Conservation (phyloP, 345 rosid genomes). For the Fremontodendron californicum region DNA sequence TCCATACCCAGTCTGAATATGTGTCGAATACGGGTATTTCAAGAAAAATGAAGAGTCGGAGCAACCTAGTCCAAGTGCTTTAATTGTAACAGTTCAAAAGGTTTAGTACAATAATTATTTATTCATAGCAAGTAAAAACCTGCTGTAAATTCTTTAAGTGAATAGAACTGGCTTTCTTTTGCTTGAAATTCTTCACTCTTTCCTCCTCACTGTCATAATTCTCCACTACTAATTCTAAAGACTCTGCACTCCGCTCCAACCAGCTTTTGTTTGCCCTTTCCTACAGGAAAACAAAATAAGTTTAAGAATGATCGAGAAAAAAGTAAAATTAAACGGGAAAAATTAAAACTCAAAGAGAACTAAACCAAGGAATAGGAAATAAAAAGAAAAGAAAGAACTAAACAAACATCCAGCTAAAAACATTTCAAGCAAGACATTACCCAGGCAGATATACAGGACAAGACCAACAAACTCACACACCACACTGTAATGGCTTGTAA, state of each 20-base stretch:
- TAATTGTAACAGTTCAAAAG: not conserved
- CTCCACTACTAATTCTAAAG: slow-evolving; percentile 64
- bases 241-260: slow-evolving; percentile 80
- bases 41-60: no score
- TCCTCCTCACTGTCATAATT: slow-evolving; percentile 86
- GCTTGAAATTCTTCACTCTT: slow-evolving; percentile 55
- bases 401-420: not conserved
- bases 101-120: not conserved
- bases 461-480: not conserved
- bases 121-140: slow-evolving; percentile 33
- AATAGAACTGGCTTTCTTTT: slow-evolving; percentile 54
- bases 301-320: not conserved
- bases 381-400: not conserved
- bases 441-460: not conserved
- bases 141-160: slow-evolving; percentile 60
- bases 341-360: not conserved
- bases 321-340: not conserved
- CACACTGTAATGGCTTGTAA: not conserved
- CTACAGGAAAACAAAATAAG: slow-evolving; percentile 33
- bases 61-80: not conserved
- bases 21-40: no score
- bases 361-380: not conserved
- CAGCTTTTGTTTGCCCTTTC: slow-evolving; percentile 79
- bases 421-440: not conserved
- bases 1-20: no score